These are phyloP conservation scores for Coix lacrymajobi DNA, from an alignment of 176 grass and related monocot species.

Conservation along the genomic window DNA sequence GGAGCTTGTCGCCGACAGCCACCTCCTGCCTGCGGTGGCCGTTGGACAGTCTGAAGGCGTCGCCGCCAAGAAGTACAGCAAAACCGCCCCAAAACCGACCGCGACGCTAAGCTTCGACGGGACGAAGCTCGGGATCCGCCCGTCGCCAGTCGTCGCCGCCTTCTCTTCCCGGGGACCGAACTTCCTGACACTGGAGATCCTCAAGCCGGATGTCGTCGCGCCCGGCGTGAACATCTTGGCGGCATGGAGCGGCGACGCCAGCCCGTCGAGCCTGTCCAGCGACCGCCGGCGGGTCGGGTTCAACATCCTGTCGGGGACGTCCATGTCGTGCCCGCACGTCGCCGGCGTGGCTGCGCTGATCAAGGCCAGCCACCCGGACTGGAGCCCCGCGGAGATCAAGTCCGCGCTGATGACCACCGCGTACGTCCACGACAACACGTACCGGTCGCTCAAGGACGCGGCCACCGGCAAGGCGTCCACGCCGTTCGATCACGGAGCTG, in stretches of 20 bases:
- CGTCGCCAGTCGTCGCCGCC: conserved; percentile 85
- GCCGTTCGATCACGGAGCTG: conserved; percentile 83
- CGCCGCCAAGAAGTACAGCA: conserved; percentile 64
- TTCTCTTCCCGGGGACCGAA: conserved; percentile 92
- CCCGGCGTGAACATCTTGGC: conserved; percentile 94
- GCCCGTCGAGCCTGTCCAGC: conserved; percentile 72
- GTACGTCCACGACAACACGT: conserved; percentile 94
- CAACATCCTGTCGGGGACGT: conserved; percentile 98
- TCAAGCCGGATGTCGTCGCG: conserved; percentile 83
- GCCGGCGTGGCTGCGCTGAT: conserved; percentile 87
- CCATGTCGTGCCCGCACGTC: conserved; percentile 99
- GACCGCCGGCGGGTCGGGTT: conserved; percentile 75
- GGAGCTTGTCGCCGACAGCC: conserved; percentile 96
- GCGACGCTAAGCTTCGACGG: conserved; percentile 73
- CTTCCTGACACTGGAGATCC: conserved; percentile 83
- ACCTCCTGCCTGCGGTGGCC: conserved; percentile 82
- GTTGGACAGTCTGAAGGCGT: conserved; percentile 54
- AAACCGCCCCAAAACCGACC: conserved; percentile 39
- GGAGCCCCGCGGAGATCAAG: conserved; percentile 91
- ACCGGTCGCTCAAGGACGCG: conserved; percentile 53
- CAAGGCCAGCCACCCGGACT: conserved; percentile 83
- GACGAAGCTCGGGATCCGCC: conserved; percentile 83
- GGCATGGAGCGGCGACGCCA: conserved; percentile 80
- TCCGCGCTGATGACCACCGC: conserved; percentile 97
- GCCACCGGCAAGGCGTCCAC: conserved; percentile 70